phyloP scores from a whole-genome alignment of 2,329 filamentous ascomycete genomes.

The Botrytis byssoidea region DNA sequence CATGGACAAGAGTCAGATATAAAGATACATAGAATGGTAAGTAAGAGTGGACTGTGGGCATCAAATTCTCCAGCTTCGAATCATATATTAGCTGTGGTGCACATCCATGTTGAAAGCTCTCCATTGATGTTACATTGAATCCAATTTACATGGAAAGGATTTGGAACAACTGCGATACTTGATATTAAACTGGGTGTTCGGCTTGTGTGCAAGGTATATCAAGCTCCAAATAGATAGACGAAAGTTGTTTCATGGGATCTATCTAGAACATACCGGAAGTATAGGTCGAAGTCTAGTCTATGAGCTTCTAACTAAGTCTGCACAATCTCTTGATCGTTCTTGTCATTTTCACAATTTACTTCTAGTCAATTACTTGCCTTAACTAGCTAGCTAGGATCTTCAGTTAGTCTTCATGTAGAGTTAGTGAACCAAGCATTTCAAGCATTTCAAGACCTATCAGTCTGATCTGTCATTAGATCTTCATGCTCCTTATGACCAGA shows the following conservation, averaged over 20 bases:
- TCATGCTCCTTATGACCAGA: not conserved
- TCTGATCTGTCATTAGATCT: not conserved
- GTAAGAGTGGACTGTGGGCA: fast-evolving
- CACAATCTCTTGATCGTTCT: too few relatives aligned
- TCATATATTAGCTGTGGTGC: not conserved
- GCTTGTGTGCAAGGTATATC: not conserved
- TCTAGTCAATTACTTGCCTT: too few relatives aligned
- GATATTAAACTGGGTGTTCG: not conserved
- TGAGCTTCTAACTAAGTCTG: too few relatives aligned
- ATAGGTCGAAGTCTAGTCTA: too few relatives aligned
- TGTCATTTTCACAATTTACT: too few relatives aligned
- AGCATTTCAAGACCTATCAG: too few relatives aligned
- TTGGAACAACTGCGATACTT: too few relatives aligned
- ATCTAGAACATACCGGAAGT: too few relatives aligned
- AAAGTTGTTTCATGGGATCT: too few relatives aligned
- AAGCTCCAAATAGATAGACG: fast-evolving
- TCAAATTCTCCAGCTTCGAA: not conserved
- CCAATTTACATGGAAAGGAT: not conserved
- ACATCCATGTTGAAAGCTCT: not conserved
- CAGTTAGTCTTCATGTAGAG: too few relatives aligned
- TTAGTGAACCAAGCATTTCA: too few relatives aligned
- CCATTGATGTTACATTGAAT: not conserved
- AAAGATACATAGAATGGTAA: not conserved
- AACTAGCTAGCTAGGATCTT: too few relatives aligned
- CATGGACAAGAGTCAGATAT: fast-evolving